Base-by-base conservation (phyloP, 306 rosid species). In the Cucumis melo region DNA sequence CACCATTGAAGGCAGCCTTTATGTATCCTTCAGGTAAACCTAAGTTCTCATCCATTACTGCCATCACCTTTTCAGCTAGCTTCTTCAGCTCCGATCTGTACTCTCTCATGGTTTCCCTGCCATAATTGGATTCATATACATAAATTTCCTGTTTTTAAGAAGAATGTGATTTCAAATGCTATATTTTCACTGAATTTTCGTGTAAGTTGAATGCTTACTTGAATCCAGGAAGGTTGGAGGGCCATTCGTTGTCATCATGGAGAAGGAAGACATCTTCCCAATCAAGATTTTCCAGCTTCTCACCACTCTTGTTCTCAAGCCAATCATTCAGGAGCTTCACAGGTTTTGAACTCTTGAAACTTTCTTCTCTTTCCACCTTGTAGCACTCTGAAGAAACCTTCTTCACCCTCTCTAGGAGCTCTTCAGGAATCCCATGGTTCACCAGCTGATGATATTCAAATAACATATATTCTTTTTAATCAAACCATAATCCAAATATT, bases 241-340 rank as follows among this genome's bases (percentile, higher is more conserved):
- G 96, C 99, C 99, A 94, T 72, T 91, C 86, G 10, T 85, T 85
- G 39, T 81, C 85, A 74, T 94, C 93, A 7, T 89, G 80, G 83
- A 92, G 93, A 81, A 89, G 88, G 82, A 90, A 70, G 61, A 92
- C 99, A 82, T 94, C 99, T 77, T 94, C 99, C 99, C 99, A 94
- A 72, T 94, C 99, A 68, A 79, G 86, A 75, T 85, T 70, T 85
- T 89, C 89, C 80, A 87, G 54, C 79, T 89, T 94, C 8, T 80
- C 82, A 57, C 51, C 78, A 14, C 82, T 83, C 78, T 84, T 88
- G 71, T 82, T 87, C 64, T 84, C 85, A 32, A n/a, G 85, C 41
- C 88, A 14, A 42, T 89, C 93, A 5, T 85, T 80, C 27, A 92
- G 79, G 42, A 83, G 58, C 82, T 87, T 90, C 83, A 79, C 82